Evolutionary conservation across 75 land plant species (phyloP).

Genomic region (Cupressus sempervirens): DNA sequence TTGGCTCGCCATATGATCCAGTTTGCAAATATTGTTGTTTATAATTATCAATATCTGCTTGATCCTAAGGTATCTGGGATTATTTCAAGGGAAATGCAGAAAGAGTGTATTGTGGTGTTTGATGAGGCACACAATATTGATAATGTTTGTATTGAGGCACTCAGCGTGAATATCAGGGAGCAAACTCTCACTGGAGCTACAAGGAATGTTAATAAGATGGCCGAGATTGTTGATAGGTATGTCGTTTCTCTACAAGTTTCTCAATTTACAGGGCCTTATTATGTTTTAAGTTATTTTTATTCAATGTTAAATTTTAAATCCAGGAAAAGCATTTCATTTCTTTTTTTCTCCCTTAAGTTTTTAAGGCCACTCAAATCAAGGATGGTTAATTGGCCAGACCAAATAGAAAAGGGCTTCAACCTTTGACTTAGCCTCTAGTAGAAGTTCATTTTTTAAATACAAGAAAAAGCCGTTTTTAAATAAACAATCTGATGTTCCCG

Average conservation of each 20-base stretch:
- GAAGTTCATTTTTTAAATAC: not conserved
- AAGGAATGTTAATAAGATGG: constrained; percentile 73
- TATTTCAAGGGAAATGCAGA: constrained; percentile 95
- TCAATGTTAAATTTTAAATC: not conserved
- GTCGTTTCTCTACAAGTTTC: constrained; percentile 3
- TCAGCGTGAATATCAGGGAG: constrained; percentile 89
- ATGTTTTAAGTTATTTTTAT: not conserved
- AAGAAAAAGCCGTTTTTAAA: not conserved
- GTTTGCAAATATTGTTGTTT: constrained; percentile 90
- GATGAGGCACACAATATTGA: constrained; percentile 99
- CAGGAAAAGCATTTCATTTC: not conserved
- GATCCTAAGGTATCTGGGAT: constrained; percentile 98
- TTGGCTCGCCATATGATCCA: constrained; percentile 91
- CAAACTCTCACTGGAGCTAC: constrained; percentile 92
- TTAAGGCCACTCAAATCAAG: not conserved
- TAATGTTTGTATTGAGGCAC: constrained; percentile 98
- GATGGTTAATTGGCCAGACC: not conserved
- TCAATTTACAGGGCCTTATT: not conserved
- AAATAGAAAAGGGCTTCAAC: not conserved
- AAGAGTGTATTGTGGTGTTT: constrained; percentile 94
- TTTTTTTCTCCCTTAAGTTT: not conserved
- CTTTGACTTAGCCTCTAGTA: not conserved
- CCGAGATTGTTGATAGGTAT: constrained; percentile 82
- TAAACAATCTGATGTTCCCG: not conserved
- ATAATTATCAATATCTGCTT: constrained; percentile 95